Evolutionary conservation across 1,139 yeast species (phyloP).

Genomic region (Diutina neorugosa): DNA sequence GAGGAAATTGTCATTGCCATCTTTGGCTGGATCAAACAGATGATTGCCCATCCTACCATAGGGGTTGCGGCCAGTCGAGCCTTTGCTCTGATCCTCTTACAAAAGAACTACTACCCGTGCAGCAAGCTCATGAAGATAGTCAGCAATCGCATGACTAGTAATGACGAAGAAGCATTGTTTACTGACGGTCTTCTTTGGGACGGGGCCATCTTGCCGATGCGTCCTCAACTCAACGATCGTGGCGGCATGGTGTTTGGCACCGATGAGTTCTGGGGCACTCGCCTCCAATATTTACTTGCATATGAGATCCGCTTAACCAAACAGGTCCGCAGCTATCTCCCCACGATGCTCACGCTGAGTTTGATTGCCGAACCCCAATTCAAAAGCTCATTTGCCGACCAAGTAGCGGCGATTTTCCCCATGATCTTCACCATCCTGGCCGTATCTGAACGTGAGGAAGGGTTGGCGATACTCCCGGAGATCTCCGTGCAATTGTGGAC

Average conservation of each 20-base stretch:
- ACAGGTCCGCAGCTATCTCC: constrained; percentile 32
- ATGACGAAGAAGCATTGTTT: constrained; percentile 14
- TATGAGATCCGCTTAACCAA: constrained; percentile 50
- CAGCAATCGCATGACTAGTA: constrained; percentile 7
- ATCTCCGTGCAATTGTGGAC: constrained; percentile 53
- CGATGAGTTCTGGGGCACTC: background rate
- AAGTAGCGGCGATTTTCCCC: constrained; percentile 45
- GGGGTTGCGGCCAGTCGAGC: constrained; percentile 14
- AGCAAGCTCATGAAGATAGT: constrained; percentile 16
- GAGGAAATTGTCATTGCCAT: constrained; percentile 32
- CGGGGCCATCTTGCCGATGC: constrained; percentile 12
- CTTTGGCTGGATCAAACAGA: constrained; percentile 37
- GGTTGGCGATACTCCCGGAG: constrained; percentile 38
- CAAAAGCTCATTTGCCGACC: constrained; percentile 39
- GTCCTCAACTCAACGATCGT: background rate
- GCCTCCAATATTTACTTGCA: constrained; percentile 32
- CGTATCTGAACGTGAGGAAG: constrained; percentile 53
- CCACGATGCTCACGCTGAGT: constrained; percentile 45
- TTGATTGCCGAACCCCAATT: constrained; percentile 11
- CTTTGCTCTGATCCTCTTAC: constrained; percentile 18
- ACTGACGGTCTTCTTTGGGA: constrained; percentile 20
- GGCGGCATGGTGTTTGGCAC: background rate
- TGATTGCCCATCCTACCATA: constrained; percentile 21
- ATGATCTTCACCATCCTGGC: constrained; percentile 35
- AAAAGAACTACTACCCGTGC: constrained; percentile 16